phyloP scores from a whole-genome alignment of 495 filamentous ascomycete genomes.

The Xylaria acuta region DNA sequence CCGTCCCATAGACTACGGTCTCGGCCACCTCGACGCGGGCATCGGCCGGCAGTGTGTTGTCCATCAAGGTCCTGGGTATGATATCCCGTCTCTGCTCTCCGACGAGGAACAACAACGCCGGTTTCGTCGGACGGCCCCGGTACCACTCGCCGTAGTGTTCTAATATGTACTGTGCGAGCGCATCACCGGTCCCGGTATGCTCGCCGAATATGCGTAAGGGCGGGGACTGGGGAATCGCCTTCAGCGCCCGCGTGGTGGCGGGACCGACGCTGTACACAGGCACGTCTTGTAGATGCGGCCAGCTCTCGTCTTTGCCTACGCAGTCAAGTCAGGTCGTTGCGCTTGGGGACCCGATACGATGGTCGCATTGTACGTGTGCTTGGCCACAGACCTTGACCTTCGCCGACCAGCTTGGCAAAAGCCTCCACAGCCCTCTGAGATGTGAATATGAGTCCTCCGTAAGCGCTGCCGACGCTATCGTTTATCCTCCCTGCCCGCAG shows the following conservation, averaged over 20 bases:
- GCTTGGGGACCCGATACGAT: neutral
- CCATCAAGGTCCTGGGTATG: conserved; percentile 80
- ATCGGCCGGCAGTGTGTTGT: conserved; percentile 44
- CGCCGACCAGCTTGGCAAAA: conserved; percentile 70
- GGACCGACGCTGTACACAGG: conserved; percentile 91
- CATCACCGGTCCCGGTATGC: conserved; percentile 82
- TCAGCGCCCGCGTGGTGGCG: conserved; percentile 78
- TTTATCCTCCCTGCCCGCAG: conserved; percentile 47
- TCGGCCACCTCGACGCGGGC: conserved; percentile 72
- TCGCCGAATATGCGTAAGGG: conserved; percentile 70
- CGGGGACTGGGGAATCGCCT: conserved; percentile 57
- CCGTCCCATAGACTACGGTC: conserved; percentile 83
- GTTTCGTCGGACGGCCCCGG: conserved; percentile 50
- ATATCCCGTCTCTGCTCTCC: conserved; percentile 87
- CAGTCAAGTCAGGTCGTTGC: conserved; percentile 27
- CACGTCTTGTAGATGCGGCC: conserved; percentile 58
- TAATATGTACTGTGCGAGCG: conserved; percentile 76
- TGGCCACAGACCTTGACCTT: conserved; percentile 44
- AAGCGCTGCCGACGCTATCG: conserved; percentile 47
- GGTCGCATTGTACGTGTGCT: neutral
- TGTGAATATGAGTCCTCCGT: conserved; percentile 90
- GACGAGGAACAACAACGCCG: conserved; percentile 80
- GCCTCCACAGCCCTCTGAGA: conserved; percentile 93
- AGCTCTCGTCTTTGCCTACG: conserved; percentile 39
- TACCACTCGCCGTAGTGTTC: conserved; percentile 66